Conservation (phyloP, 768 basidiomycete genomes). For the Hypholoma fasciculare region DNA sequence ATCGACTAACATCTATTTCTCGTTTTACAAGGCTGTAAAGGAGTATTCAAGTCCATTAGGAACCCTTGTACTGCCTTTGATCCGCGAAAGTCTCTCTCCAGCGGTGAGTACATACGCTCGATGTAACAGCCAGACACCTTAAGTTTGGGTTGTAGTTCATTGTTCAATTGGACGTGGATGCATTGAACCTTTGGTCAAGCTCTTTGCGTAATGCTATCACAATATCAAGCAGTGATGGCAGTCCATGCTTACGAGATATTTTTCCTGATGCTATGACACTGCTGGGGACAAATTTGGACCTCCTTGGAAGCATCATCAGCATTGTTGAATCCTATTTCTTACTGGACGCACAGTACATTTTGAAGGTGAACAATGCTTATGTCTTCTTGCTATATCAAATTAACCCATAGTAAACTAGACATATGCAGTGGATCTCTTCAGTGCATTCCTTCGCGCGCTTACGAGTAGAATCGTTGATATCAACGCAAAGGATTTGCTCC, state of each 20-base stretch:
- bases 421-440: slow-evolving; percentile 56
- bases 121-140: neutral
- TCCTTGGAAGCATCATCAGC: slow-evolving; percentile 64
- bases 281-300: slow-evolving; percentile 68
- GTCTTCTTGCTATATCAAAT: neutral
- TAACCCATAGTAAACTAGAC: slow-evolving; percentile 35
- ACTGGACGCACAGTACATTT: slow-evolving; percentile 59
- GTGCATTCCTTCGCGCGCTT: slow-evolving; percentile 53
- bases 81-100: slow-evolving; percentile 63
- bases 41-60: slow-evolving; percentile 58
- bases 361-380: slow-evolving; percentile 49
- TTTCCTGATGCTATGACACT: slow-evolving; percentile 64
- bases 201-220: slow-evolving; percentile 65
- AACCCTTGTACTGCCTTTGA: slow-evolving; percentile 58
- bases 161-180: slow-evolving; percentile 79
- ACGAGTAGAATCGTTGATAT: slow-evolving; percentile 43
- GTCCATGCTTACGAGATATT: slow-evolving; percentile 57
- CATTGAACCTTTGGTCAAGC: slow-evolving; percentile 70
- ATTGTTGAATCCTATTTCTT: slow-evolving; percentile 81
- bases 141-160: slow-evolving; percentile 43
- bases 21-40: slow-evolving; percentile 56
- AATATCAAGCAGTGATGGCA: slow-evolving; percentile 46
- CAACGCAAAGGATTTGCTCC: slow-evolving; percentile 67
- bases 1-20: neutral
- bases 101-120: slow-evolving; percentile 37